phyloP scores from a whole-genome alignment of 1,284 basidiomycete genomes.

The Cystobasidium sp. region DNA sequence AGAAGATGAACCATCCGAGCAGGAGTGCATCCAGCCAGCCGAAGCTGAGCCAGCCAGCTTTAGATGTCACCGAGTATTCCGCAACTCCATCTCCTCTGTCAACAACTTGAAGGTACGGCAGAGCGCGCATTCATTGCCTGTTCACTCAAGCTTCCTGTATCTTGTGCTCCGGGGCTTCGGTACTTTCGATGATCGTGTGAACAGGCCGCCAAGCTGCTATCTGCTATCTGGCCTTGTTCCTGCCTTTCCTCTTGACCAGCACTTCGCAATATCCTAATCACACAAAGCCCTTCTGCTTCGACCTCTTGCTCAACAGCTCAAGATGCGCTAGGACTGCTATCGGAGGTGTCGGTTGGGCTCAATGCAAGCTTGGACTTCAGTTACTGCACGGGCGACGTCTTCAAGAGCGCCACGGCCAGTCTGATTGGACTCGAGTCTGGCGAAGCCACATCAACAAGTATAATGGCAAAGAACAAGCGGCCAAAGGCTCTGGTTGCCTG shows the following conservation, averaged over 20 bases:
- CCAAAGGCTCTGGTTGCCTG: slow-evolving; percentile 30
- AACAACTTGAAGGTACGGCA: slow-evolving; percentile 11
- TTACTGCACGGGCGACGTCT: too few species aligned
- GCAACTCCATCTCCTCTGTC: slow-evolving; percentile 9
- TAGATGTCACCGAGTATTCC: slow-evolving; percentile 20
- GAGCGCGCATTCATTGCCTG: slow-evolving; percentile 32
- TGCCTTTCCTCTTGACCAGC: not conserved
- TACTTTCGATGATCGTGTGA: slow-evolving; percentile 1
- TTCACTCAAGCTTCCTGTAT: not conserved
- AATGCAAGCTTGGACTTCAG: too few species aligned
- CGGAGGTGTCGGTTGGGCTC: too few species aligned
- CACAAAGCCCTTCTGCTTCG: too few species aligned
- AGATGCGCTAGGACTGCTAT: too few species aligned
- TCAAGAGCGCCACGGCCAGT: not conserved
- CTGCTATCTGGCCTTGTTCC: not conserved
- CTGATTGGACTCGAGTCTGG: not conserved
- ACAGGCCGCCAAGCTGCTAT: not conserved
- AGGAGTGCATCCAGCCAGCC: slow-evolving; percentile 14
- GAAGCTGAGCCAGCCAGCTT: slow-evolving; percentile 5
- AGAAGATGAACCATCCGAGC: not conserved
- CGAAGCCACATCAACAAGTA: not conserved
- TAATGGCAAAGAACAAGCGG: slow-evolving; percentile 7
- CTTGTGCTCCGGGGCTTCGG: not conserved
- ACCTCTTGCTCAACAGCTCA: too few species aligned
- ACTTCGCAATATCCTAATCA: too few species aligned